A percentile compares a stretch with the other conserved stretches of the same genome.
Evolutionary conservation across 2,329 filamentous ascomycete species (phyloP).

Genomic region (Cladosporium colombiae): DNA sequence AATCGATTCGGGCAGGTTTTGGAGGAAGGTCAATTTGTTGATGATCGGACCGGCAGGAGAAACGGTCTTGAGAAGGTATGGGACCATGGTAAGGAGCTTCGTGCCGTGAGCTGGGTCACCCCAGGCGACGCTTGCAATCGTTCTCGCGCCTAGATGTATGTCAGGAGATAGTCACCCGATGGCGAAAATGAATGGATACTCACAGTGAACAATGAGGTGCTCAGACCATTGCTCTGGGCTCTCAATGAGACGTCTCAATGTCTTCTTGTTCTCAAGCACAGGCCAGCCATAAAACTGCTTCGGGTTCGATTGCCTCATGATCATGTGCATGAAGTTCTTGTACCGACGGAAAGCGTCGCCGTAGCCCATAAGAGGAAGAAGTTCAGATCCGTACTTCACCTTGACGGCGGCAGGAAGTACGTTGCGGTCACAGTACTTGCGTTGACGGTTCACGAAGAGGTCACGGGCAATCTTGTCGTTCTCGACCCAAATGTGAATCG

Average conservation of each 20-base stretch:
- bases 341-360: constrained; percentile 33
- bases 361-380: constrained; percentile 38
- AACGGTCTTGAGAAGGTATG: constrained; percentile 37
- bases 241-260: constrained; percentile 36
- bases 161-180: not conserved
- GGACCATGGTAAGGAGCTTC: constrained; percentile 38
- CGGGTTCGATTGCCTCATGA: constrained; percentile 36
- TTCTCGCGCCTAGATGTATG: constrained; percentile 27
- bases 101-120: constrained; percentile 37
- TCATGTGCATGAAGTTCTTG: constrained; percentile 41
- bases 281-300: constrained; percentile 37
- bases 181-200: not conserved
- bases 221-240: constrained; percentile 37
- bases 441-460: constrained; percentile 36
- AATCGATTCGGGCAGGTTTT: constrained; percentile 33
- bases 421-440: constrained; percentile 39
- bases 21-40: constrained; percentile 38
- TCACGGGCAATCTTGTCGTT: constrained; percentile 39
- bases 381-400: constrained; percentile 35
- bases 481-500: constrained; percentile 38
- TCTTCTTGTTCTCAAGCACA: constrained; percentile 37
- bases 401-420: constrained; percentile 38
- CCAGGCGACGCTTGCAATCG: constrained; percentile 37
- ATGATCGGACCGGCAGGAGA: constrained; percentile 37
- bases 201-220: constrained; percentile 37